Evolutionary conservation across 139 green algal species (phyloP).

Genomic region (Zygnema cylindricum): DNA sequence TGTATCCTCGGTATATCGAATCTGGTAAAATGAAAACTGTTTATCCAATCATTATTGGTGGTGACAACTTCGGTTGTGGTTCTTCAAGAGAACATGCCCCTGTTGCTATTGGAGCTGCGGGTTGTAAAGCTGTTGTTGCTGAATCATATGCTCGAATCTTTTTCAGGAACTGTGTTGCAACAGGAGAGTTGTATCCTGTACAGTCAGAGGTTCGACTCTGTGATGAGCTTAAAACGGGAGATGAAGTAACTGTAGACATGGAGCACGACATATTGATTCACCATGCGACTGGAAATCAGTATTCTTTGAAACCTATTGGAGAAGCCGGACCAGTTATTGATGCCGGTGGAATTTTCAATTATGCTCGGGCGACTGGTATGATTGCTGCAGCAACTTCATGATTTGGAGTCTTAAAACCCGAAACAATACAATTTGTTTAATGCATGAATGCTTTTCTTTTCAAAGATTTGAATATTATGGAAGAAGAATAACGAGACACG

Average conservation of each 20-base stretch:
- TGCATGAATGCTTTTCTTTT: no score
- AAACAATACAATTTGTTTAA: no score
- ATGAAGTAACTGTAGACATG: constrained; percentile 91
- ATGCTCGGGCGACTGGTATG: constrained; percentile 84
- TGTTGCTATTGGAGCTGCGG: constrained; percentile 84
- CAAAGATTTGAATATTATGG: no score
- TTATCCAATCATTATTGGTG: constrained; percentile 90
- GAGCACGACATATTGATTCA: constrained; percentile 82
- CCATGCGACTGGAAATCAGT: constrained; percentile 81
- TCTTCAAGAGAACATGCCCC: constrained; percentile 93
- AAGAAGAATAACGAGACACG: no score
- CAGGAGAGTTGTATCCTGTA: constrained; percentile 83
- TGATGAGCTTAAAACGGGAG: constrained; percentile 76
- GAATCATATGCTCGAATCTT: constrained; percentile 95
- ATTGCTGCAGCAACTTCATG: no score
- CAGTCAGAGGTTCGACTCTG: constrained; percentile 83
- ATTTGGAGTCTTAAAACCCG: no score
- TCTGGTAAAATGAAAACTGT: constrained; percentile 89
- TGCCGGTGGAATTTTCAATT: constrained; percentile 93
- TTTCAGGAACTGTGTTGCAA: constrained; percentile 95
- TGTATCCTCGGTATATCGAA: constrained; percentile 49
- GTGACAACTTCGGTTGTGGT: constrained; percentile 93
- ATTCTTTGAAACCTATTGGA: constrained; percentile 80
- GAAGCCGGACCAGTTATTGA: constrained; percentile 94
- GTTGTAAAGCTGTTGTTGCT: constrained; percentile 78